Percentiles rank a stretch among this genome's conserved stretches.
These are phyloP conservation scores for Sordariomycetes sp. DNA, from an alignment of 2,329 filamentous ascomycete species.

Conservation along the genomic window DNA sequence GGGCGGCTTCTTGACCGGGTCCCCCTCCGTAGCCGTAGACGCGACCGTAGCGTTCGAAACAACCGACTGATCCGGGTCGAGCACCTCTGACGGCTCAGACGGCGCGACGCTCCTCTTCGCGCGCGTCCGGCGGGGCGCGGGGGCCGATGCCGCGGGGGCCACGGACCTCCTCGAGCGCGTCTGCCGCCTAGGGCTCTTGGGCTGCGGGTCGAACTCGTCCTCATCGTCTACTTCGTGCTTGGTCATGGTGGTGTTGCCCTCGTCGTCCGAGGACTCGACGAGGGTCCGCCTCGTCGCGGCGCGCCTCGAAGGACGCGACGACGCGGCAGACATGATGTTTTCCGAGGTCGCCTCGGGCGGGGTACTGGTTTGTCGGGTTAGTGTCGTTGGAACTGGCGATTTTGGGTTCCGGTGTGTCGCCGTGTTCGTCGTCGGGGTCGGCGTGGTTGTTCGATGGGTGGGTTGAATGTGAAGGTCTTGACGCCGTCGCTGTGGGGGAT, in stretches of 20 bases:
- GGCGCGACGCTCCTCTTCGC: conserved; percentile 25
- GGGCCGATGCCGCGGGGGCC: conserved; percentile 29
- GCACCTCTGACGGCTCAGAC: conserved; percentile 20
- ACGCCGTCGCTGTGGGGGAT: neutral
- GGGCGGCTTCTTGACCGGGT: conserved; percentile 24
- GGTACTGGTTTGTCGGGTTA: neutral
- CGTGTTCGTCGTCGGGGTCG: neutral
- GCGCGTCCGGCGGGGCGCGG: conserved; percentile 27
- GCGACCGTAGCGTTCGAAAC: conserved; percentile 9
- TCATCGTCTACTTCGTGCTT: conserved; percentile 45
- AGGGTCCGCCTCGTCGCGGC: conserved; percentile 52
- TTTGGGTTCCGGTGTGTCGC: neutral
- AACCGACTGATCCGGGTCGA: conserved; percentile 19
- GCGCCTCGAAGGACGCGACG: conserved; percentile 24
- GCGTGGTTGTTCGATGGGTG: neutral
- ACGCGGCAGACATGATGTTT: conserved; percentile 16
- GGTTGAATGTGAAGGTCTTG: neutral
- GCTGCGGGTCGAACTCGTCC: conserved; percentile 70
- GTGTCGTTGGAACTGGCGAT: neutral
- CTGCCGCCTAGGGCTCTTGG: conserved; percentile 42
- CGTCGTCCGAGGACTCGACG: conserved; percentile 71
- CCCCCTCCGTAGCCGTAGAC: conserved; percentile 12
- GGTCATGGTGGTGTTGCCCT: conserved; percentile 41
- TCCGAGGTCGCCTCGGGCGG: neutral
- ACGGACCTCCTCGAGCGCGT: conserved; percentile 26